phyloP scores from a whole-genome alignment of 805 yeast genomes.

The Ogataea kodamae region DNA sequence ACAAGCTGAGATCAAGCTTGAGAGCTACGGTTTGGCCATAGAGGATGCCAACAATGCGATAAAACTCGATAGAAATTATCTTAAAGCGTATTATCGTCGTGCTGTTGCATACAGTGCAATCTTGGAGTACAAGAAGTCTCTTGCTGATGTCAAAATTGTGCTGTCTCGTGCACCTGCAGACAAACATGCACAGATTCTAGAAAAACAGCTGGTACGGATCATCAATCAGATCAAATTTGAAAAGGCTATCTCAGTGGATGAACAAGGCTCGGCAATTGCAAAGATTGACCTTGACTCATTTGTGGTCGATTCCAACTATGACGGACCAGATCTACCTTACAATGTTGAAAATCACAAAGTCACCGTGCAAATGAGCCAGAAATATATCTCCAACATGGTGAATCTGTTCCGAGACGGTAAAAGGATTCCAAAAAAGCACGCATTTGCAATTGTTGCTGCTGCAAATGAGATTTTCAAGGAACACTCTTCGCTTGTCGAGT shows the following conservation, averaged over 20 bases:
- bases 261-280: constrained; percentile 45
- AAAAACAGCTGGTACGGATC: constrained; percentile 59
- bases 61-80: constrained; percentile 57
- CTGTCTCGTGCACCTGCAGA: constrained; percentile 65
- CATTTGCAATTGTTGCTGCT: constrained; percentile 73
- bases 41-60: constrained; percentile 75
- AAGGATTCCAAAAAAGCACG: constrained; percentile 74
- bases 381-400: constrained; percentile 64
- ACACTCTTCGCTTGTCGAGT: constrained; percentile 77
- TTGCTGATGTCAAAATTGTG: constrained; percentile 62
- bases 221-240: constrained; percentile 77
- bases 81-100: constrained; percentile 83
- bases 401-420: constrained; percentile 71
- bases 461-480: constrained; percentile 58
- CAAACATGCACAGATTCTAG: constrained; percentile 56
- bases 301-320: constrained; percentile 50
- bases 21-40: constrained; percentile 81
- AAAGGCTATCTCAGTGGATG: constrained; percentile 78
- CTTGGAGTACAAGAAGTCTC: constrained; percentile 70
- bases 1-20: constrained; percentile 80
- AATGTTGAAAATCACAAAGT: constrained; percentile 30
- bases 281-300: constrained; percentile 46
- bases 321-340: constrained; percentile 55
- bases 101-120: constrained; percentile 80
- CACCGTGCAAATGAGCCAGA: constrained; percentile 43